phyloP scores from a whole-genome alignment of 352 stramenopile genomes.

The Phytophthora sansomeana region DNA sequence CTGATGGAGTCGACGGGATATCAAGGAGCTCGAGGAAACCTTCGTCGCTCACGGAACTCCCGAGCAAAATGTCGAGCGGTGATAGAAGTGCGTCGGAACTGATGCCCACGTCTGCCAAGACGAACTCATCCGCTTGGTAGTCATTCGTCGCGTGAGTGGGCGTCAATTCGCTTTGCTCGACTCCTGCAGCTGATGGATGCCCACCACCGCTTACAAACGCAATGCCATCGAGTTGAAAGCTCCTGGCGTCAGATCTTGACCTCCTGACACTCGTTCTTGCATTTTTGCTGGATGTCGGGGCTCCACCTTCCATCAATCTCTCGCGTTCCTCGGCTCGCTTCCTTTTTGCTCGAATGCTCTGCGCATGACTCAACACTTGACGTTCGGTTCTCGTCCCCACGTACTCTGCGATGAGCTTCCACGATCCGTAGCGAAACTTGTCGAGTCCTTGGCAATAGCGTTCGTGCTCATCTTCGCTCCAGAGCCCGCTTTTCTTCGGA shows the following conservation, averaged over 20 bases:
- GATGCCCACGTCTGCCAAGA: neutral
- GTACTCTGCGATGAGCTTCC: conserved; percentile 22
- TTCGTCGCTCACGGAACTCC: neutral
- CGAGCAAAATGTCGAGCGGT: neutral
- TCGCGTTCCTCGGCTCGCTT: conserved; percentile 17
- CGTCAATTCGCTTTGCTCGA: neutral
- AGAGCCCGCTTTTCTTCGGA: conserved; percentile 13
- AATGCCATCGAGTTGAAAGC: neutral
- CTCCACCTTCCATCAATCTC: neutral
- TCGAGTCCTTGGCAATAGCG: conserved; percentile 20
- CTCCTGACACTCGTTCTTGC: no score
- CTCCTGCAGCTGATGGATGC: neutral
- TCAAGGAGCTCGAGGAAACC: neutral
- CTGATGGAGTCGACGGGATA: neutral
- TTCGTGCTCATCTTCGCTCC: conserved; percentile 28
- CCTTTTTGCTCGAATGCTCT: conserved; percentile 30
- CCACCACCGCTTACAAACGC: neutral
- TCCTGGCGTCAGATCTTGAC: no score
- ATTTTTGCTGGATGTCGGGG: no score
- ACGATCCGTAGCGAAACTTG: conserved; percentile 24
- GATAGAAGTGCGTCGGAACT: neutral
- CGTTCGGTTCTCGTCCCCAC: conserved; percentile 28
- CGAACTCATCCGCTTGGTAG: neutral
- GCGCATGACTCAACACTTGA: conserved; percentile 29
- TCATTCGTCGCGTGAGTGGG: neutral